Conservation (phyloP, 192 early-diverging fungal species). For the Funneliformis geosporum region DNA sequence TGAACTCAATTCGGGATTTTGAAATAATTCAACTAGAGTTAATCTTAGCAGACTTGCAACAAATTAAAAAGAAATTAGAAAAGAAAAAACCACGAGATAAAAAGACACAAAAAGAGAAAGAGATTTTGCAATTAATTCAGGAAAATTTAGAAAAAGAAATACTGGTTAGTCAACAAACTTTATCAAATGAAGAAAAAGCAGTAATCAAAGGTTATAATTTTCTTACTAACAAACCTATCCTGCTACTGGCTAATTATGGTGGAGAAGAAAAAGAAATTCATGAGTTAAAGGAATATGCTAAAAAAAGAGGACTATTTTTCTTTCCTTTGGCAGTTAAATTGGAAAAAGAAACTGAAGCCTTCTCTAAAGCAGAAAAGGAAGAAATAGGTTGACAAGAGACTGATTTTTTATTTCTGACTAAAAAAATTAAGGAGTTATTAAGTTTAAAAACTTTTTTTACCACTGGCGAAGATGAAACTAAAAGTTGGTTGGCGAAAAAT, state of each 20-base stretch:
- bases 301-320: constrained; percentile 40
- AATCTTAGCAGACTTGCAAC: constrained; percentile 65
- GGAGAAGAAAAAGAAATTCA: constrained; percentile 14
- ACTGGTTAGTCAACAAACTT: constrained; percentile 19
- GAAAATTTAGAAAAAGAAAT: constrained; percentile 35
- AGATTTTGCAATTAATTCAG: constrained; percentile 34
- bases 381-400: constrained; percentile 36
- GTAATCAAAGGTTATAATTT: constrained; percentile 58
- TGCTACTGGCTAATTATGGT: constrained; percentile 48
- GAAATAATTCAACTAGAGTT: constrained; percentile 81
- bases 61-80: constrained; percentile 55
- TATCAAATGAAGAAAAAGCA: constrained; percentile 65
- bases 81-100: constrained; percentile 33
- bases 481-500: constrained; percentile 72
- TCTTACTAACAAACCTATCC: constrained; percentile 67
- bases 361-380: constrained; percentile 47
- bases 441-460: constrained; percentile 76
- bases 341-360: constrained; percentile 39
- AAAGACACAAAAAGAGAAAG: constrained; percentile 42
- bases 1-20: constrained; percentile 77
- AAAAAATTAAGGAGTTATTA: constrained; percentile 71
- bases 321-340: constrained; percentile 47
- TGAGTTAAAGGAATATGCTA: constrained; percentile 16
- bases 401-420: constrained; percentile 55
- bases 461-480: constrained; percentile 73